Percentiles rank a stretch among this genome's conserved stretches.
phyloP scores from a whole-genome alignment of 2,329 filamentous ascomycete genomes.

The Eutypa lata region DNA sequence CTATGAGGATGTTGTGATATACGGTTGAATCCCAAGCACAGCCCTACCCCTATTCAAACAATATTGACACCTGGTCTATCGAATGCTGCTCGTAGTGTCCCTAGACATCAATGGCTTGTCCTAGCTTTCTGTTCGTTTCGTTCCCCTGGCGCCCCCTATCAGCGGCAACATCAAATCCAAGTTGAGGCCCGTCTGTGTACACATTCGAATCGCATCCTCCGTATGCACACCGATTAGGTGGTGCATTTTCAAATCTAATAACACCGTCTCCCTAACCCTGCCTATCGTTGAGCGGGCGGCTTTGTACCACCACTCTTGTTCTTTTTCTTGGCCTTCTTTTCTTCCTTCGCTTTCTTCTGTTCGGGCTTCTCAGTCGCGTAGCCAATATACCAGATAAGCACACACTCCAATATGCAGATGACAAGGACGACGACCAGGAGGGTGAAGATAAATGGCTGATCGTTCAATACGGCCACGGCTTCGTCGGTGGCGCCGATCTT shows the following conservation, averaged over 20 bases:
- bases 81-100: neutral
- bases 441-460: slow-evolving; percentile 58
- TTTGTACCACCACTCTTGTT: slow-evolving; percentile 27
- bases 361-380: slow-evolving; percentile 59
- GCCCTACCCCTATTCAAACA: neutral
- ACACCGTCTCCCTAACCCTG: neutral
- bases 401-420: slow-evolving; percentile 41
- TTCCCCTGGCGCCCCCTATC: too few relatives aligned
- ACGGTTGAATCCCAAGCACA: neutral
- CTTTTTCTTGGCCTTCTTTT: slow-evolving; percentile 37
- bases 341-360: slow-evolving; percentile 53
- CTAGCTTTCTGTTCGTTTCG: neutral
- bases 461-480: slow-evolving; percentile 58
- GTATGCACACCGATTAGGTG: neutral
- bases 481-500: slow-evolving; percentile 55
- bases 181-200: too few relatives aligned
- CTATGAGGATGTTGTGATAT: neutral
- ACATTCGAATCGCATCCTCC: neutral
- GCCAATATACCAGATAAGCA: slow-evolving; percentile 57
- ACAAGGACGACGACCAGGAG: slow-evolving; percentile 54
- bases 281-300: slow-evolving; percentile 24
- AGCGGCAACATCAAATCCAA: too few relatives aligned
- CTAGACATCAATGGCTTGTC: neutral
- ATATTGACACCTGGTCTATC: neutral
- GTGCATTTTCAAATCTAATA: neutral